Conservation (phyloP, 352 stramenopile species). For the Phytopythium ostracodes region DNA sequence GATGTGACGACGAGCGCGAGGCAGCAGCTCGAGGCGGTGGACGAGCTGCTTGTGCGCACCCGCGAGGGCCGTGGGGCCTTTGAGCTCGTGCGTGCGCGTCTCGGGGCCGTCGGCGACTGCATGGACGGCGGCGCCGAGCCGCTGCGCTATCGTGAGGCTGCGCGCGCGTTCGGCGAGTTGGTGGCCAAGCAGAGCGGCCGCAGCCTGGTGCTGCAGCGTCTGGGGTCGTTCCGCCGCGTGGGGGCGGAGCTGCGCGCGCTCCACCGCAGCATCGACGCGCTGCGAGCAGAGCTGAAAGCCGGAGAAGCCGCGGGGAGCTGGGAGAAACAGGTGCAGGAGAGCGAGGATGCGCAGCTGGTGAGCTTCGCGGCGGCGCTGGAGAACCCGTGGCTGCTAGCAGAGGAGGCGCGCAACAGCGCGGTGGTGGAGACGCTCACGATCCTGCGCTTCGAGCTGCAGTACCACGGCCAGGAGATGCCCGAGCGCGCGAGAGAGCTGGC, state of each 20-base stretch:
- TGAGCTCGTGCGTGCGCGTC: not conserved
- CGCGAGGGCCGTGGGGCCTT: not conserved
- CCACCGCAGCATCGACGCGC: not conserved
- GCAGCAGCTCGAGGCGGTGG: not conserved
- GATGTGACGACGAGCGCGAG: not conserved
- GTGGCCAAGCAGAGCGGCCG: not conserved
- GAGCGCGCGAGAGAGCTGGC: slow-evolving; percentile 11
- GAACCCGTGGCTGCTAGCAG: slow-evolving; percentile 10
- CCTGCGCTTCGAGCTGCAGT: slow-evolving; percentile 11
- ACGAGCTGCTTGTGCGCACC: not conserved
- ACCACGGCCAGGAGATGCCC: slow-evolving; percentile 8
- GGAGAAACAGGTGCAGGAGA: not conserved
- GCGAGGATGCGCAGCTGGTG: not conserved
- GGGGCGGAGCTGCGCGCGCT: not conserved
- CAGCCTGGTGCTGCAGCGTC: not conserved
- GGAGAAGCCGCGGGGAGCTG: not conserved
- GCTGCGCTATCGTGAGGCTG: not conserved
- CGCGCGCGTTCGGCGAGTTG: not conserved
- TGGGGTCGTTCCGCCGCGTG: not conserved
- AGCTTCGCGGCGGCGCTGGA: not conserved
- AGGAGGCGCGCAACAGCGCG: slow-evolving; percentile 6
- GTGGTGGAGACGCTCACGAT: slow-evolving; percentile 13
- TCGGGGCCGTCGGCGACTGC: not conserved
- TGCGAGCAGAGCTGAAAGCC: not conserved
- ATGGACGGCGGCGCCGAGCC: not conserved